Evolutionary conservation across 768 basidiomycete species (phyloP), one percentile per base, ranked within the genome.

Genomic region (Infundibulicybe gibba): DNA sequence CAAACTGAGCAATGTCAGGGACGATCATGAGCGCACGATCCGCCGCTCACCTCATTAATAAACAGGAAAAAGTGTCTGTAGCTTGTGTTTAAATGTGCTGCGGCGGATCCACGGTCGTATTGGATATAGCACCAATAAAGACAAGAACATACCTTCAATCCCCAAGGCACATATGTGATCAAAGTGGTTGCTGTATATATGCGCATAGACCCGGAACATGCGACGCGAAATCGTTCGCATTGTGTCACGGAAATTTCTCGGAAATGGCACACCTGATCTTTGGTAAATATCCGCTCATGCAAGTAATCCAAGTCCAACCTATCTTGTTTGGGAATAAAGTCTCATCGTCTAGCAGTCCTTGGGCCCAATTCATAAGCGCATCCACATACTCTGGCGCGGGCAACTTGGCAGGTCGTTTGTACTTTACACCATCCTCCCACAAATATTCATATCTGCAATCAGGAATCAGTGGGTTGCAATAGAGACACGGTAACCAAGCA

Each of bases 181-280:
- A 64, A 99, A 98, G 67, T 99, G 97, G 55, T 93, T 95, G 74
- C 94, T 95, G 73, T 99, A 99, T 60, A 98, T 85, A 64, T 99
- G 97, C 15, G 94, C 97, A 63, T 99, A 99, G 35, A 99, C 90
- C 14, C 97, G 81, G 77, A 99, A 99, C 46, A 99, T 66, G 20
- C 97, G 81, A 39, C 97, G 80, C 48, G 92, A 80, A 49, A 99
- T 93, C 9, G 90, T 92, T 60, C 92, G 86, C 50, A 97, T 87
- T 0, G 90, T 94, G 14, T 90, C 87, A 21, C 85, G 81, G 68
- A 97, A 98, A 60, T 82, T 91, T 61, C 79, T 81, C 1, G 94
- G 90, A 65, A 98, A 98, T 1, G 91, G 83, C 3, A 93, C 83
- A 45, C 94, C 94, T 97, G 51, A 13, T 42, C 40, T 11, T 14